These are phyloP conservation scores for Paraconiothyrium brasiliense DNA, from an alignment of 2,329 filamentous ascomycete species.

Conservation along the genomic window DNA sequence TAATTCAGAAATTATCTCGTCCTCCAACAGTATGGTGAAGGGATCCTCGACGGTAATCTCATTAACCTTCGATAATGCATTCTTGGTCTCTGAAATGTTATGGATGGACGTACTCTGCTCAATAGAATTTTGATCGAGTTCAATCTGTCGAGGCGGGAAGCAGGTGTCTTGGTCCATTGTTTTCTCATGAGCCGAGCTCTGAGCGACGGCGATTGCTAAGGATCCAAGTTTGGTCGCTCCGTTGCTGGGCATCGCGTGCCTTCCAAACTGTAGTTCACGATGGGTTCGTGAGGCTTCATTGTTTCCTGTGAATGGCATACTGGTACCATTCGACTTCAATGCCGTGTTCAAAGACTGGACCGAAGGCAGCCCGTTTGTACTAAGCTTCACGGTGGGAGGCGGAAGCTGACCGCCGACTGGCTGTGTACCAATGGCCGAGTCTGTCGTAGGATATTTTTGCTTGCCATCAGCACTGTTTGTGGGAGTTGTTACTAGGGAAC, in stretches of 20 bases:
- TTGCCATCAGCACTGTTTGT: neutral
- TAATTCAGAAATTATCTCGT: neutral
- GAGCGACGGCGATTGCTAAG: neutral
- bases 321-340: constrained; percentile 25
- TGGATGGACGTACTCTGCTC: neutral
- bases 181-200: constrained; percentile 3
- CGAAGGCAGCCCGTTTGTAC: constrained; percentile 22
- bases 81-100: neutral
- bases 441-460: too few relatives aligned
- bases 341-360: constrained; percentile 33
- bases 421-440: neutral
- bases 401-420: neutral
- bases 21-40: neutral
- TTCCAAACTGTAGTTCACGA: constrained; percentile 22
- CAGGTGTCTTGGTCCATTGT: neutral
- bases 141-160: neutral
- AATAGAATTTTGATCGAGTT: neutral
- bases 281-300: constrained; percentile 15
- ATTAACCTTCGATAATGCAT: too few relatives aligned
- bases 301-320: constrained; percentile 13
- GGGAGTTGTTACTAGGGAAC: neutral
- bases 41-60: neutral
- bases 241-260: neutral
- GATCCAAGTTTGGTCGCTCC: neutral
- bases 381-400: constrained; percentile 1